Evolutionary conservation across 352 stramenopile genomes (phyloP).

Genomic region (Halophytophthora batemanensis): DNA sequence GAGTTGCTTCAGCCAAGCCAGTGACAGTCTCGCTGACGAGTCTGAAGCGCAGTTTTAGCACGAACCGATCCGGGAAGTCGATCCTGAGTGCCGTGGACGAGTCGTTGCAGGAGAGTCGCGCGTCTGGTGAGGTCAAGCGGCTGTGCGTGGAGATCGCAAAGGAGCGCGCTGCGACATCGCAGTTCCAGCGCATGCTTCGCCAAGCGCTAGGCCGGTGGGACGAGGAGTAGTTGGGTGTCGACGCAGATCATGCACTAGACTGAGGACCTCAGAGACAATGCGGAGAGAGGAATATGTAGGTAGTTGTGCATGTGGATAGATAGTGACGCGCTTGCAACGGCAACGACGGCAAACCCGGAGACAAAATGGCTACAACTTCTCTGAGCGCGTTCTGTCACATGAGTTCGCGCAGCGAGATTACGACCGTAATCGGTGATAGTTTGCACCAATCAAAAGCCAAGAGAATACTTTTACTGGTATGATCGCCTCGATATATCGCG

Average conservation of each 20-base stretch:
- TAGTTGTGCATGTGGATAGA: no score
- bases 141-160: conserved; percentile 56
- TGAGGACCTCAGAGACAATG: not conserved
- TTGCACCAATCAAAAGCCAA: no score
- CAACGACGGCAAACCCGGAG: no score
- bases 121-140: conserved; percentile 30
- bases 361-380: no score
- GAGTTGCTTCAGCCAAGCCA: not conserved
- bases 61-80: not conserved
- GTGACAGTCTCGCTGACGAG: conserved; percentile 32
- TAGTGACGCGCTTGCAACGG: no score
- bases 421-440: no score
- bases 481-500: no score
- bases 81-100: conserved; percentile 8
- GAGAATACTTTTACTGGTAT: no score
- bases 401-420: no score
- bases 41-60: conserved; percentile 39
- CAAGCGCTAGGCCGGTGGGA: conserved; percentile 49
- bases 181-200: conserved; percentile 61
- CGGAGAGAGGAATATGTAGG: not conserved
- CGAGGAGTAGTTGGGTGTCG: no score
- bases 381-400: no score
- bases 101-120: conserved; percentile 24
- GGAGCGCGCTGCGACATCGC: conserved; percentile 38
- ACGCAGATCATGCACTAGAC: conserved; percentile 9